Evolutionary conservation across 441 rosid species (phyloP).

Genomic region (Pelargonium citronellum): DNA sequence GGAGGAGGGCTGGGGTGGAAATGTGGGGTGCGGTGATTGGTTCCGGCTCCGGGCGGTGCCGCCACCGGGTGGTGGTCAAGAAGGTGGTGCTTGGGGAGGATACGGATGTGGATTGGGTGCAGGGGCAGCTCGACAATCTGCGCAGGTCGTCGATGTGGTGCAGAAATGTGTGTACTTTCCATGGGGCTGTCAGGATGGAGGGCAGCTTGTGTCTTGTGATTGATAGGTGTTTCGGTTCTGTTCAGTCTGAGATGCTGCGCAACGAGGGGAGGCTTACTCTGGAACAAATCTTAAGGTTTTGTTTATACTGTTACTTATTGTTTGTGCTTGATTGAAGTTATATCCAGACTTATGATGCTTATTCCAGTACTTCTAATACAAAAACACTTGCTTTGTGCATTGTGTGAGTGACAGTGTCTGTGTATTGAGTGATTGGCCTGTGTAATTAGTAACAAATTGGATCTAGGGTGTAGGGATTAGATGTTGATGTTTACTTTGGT

Average conservation of each 20-base stretch:
- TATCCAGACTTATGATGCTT: neutral
- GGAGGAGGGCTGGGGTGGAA: slow-evolving; percentile 60
- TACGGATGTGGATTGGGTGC: slow-evolving; percentile 79
- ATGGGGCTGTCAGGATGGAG: slow-evolving; percentile 71
- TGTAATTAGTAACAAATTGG: neutral
- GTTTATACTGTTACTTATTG: neutral
- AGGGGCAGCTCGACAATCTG: slow-evolving; percentile 69
- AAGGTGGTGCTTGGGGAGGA: slow-evolving; percentile 61
- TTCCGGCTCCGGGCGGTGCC: slow-evolving; percentile 44
- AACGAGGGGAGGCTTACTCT: slow-evolving; percentile 91
- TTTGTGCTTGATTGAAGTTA: neutral
- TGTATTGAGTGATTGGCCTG: neutral
- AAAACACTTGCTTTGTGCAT: neutral
- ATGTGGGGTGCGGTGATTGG: slow-evolving; percentile 66
- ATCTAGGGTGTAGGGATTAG: neutral
- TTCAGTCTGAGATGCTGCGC: slow-evolving; percentile 81
- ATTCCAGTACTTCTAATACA: no score
- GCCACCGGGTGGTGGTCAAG: slow-evolving; percentile 70
- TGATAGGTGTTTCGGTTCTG: slow-evolving; percentile 82
- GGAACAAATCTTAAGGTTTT: slow-evolving; percentile 87
- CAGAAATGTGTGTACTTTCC: slow-evolving; percentile 84
- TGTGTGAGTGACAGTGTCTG: neutral
- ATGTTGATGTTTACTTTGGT: neutral
- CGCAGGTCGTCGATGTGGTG: slow-evolving; percentile 88
- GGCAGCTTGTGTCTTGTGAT: slow-evolving; percentile 62